Conservation (phyloP, 805 yeast species). For the Starmera pachycereana region DNA sequence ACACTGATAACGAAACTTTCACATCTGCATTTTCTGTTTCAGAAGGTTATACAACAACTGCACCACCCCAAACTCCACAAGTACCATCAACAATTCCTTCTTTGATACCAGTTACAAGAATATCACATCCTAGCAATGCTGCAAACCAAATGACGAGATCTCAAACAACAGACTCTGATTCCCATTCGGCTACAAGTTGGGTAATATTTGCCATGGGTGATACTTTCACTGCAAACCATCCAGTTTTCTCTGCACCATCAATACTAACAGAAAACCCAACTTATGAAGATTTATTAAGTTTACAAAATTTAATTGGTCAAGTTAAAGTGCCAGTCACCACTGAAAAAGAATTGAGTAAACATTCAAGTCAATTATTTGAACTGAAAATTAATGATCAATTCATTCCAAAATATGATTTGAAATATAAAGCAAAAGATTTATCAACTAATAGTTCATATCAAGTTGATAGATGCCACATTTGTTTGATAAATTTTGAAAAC, state of each 20-base stretch:
- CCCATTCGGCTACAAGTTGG: constrained; percentile 24
- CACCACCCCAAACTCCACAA: no score
- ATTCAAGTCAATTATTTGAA: constrained; percentile 25
- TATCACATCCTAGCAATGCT: no score
- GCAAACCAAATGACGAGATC: no score
- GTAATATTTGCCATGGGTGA: constrained; percentile 55
- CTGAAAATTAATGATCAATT: not conserved
- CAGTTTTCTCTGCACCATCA: constrained; percentile 36
- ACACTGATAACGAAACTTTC: no score
- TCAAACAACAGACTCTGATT: no score
- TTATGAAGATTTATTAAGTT: constrained; percentile 36
- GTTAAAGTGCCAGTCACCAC: constrained; percentile 34
- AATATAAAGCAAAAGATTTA: no score
- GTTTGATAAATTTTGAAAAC: constrained; percentile 36
- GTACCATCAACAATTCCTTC: no score
- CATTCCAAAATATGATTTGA: no score
- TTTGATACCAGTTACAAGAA: no score
- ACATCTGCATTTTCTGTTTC: no score
- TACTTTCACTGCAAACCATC: constrained; percentile 37
- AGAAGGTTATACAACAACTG: no score
- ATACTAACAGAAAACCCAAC: constrained; percentile 39
- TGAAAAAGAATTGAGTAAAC: constrained; percentile 28
- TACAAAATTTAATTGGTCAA: constrained; percentile 38
- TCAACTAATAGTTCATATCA: not conserved
- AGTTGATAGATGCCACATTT: constrained; percentile 33